A percentile compares a stretch with the other conserved stretches of the same genome.
Conservation (phyloP, 108 stramenopile species). For the Hondaea fermentalgiana region DNA sequence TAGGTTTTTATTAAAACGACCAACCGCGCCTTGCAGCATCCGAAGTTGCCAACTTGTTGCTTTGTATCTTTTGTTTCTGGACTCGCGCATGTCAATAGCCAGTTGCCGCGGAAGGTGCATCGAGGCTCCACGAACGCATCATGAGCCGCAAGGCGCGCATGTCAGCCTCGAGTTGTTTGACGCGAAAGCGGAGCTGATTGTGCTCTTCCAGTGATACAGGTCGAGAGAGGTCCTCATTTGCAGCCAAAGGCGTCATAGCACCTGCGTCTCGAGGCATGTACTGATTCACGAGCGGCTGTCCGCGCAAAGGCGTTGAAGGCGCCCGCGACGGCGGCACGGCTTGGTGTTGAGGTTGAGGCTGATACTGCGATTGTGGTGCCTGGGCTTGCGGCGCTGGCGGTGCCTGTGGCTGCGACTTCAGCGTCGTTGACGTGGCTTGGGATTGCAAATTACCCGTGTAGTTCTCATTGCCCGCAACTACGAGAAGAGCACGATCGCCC, state of each 20-base stretch:
- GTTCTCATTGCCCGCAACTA: neutral
- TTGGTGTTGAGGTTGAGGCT: neutral
- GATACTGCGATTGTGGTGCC: neutral
- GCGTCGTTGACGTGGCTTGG: neutral
- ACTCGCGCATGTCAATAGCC: neutral
- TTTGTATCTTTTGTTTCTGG: too few relatives aligned
- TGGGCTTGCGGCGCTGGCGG: neutral
- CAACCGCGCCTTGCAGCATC: too few relatives aligned
- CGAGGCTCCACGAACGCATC: conserved; percentile 11
- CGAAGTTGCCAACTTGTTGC: too few relatives aligned
- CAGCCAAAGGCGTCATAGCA: too few relatives aligned
- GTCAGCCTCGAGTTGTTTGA: neutral
- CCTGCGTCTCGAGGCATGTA: too few relatives aligned
- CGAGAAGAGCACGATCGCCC: neutral
- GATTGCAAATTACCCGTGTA: neutral
- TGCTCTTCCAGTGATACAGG: neutral
- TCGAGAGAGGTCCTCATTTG: neutral
- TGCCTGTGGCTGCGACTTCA: neutral
- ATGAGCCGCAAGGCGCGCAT: neutral
- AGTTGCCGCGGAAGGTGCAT: neutral
- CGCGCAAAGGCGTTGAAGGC: too few relatives aligned
- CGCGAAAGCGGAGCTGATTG: neutral
- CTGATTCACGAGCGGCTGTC: too few relatives aligned
- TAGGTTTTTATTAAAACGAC: too few relatives aligned
- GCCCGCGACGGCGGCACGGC: too few relatives aligned